These are phyloP conservation scores for Ceratobasidium sp. DNA, from an alignment of 1,284 basidiomycete species.

Conservation along the genomic window DNA sequence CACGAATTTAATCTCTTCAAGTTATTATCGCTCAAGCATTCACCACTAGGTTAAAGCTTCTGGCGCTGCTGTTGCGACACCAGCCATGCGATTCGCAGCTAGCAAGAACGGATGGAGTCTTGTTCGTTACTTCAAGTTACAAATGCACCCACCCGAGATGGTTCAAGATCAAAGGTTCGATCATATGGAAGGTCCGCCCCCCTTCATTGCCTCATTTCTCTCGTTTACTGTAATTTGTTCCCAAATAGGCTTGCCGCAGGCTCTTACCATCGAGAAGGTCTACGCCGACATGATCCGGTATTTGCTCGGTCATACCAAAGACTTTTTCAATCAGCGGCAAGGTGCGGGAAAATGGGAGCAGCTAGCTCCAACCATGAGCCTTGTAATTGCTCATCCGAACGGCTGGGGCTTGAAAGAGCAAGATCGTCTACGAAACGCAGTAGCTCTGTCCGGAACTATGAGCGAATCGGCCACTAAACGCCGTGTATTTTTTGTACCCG, in stretches of 20 bases:
- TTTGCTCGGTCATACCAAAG: conserved; percentile 14
- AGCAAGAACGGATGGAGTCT: conserved; percentile 6
- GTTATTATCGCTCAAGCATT: background rate
- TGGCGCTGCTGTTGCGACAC: conserved; percentile 14
- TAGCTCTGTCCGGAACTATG: background rate
- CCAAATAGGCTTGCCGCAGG: background rate
- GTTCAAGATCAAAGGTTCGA: background rate
- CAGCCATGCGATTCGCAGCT: conserved; percentile 4
- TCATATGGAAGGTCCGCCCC: conserved; percentile 5
- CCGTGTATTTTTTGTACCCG: conserved; percentile 13
- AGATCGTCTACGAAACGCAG: background rate
- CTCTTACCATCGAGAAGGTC: conserved; percentile 9
- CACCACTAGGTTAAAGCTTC: conserved; percentile 1
- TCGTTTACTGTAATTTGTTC: background rate
- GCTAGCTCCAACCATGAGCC: background rate
- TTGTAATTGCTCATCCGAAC: conserved; percentile 34
- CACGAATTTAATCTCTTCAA: background rate
- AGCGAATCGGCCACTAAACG: background rate
- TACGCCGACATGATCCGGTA: conserved; percentile 23
- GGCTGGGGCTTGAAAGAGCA: conserved; percentile 22
- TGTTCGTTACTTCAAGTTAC: conserved; percentile 32
- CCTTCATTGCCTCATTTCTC: background rate
- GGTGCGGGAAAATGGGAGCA: background rate
- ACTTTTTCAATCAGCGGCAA: conserved; percentile 13
- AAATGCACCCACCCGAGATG: conserved; percentile 21